These are phyloP conservation scores for Cyberlindnera meyerae DNA, from an alignment of 805 yeast species.

Conservation along the genomic window DNA sequence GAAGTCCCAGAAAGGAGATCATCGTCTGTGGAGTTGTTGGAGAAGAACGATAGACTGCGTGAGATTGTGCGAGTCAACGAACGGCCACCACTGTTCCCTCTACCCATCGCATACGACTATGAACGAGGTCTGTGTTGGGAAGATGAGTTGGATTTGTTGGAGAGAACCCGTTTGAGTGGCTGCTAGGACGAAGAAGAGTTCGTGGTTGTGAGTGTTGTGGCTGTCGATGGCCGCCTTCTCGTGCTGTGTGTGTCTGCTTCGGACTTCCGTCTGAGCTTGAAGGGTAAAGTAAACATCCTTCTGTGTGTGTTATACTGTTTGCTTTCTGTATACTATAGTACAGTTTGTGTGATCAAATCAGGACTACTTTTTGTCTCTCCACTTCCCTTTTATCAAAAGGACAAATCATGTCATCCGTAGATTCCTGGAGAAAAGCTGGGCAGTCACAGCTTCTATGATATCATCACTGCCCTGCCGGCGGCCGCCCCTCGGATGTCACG, in stretches of 20 bases:
- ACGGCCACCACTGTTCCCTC: conserved; percentile 2
- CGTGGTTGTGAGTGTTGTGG: neutral
- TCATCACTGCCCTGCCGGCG: neutral
- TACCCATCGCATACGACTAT: conserved; percentile 7
- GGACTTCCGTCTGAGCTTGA: conserved; percentile 12
- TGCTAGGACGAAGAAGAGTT: neutral
- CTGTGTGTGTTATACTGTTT: neutral
- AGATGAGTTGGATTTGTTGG: too few species aligned
- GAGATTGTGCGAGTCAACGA: conserved; percentile 12
- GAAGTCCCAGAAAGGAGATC: conserved; percentile 13
- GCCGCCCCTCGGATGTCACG: neutral
- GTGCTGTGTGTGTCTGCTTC: conserved; percentile 8
- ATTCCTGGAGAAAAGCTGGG: too few species aligned
- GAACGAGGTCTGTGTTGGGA: conserved; percentile 5
- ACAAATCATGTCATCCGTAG: too few species aligned
- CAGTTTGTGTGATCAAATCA: too few species aligned
- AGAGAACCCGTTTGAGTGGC: neutral
- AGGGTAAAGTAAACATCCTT: conserved; percentile 11
- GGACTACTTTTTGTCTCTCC: too few species aligned
- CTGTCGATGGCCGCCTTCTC: conserved; percentile 3
- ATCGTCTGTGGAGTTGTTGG: conserved; percentile 15
- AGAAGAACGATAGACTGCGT: conserved; percentile 18
- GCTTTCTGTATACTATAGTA: too few species aligned
- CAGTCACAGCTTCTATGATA: neutral
- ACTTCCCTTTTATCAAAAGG: neutral